Evolutionary conservation across 768 basidiomycete genomes (phyloP), one percentile per base, ranked within the genome.

Genomic region (Wakefieldia striispora): DNA sequence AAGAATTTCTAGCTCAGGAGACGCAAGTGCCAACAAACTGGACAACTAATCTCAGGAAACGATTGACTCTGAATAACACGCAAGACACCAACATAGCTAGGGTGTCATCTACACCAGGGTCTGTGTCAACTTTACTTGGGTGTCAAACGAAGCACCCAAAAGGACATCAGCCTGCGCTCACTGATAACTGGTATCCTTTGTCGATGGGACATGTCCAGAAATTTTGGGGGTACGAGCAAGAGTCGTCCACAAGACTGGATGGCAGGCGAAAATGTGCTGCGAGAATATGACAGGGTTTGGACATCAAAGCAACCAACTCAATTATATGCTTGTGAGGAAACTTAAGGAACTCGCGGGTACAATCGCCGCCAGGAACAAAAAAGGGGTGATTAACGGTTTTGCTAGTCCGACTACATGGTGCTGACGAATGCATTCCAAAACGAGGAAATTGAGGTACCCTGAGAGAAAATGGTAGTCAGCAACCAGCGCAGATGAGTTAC

Each of bases 71-170:
- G 4, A 31, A 43, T 9, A 23, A 47, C 14, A 16, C 31, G n/a
- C 40, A 24, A 20, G 46, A 50, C 24, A 66, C 82, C 50, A 50
- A 86, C 89, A 94, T 81, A 24, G 90, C 90, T 44, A 91, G 57
- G 21, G 77, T 72, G 64, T 94, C 91, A 61, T 94, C 91, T 4
- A 91, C 84, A 29, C 91, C 91, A 7, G 91, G 88, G 62, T 94
- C 91, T 23, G 88, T 88, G 57, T 91, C 90, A 60, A 91, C 88
- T 91, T 26, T 17, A 35, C 40, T 19, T 31, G n/a, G 13, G 17
- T 20, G 27, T 66, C 47, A 57, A 29, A 35, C 29, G 5, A 12
- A 17, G 31, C 31, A 24, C 6, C 9, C 39, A 33, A 11, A 10
- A 8, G 23, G 10, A 17, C n/a, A 17, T 29, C 26, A 21, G 12